A percentile compares a stretch with the other conserved stretches of the same genome.
Evolutionary conservation across 2,329 filamentous ascomycete species (phyloP).

Genomic region (Verticillium klebahnii): DNA sequence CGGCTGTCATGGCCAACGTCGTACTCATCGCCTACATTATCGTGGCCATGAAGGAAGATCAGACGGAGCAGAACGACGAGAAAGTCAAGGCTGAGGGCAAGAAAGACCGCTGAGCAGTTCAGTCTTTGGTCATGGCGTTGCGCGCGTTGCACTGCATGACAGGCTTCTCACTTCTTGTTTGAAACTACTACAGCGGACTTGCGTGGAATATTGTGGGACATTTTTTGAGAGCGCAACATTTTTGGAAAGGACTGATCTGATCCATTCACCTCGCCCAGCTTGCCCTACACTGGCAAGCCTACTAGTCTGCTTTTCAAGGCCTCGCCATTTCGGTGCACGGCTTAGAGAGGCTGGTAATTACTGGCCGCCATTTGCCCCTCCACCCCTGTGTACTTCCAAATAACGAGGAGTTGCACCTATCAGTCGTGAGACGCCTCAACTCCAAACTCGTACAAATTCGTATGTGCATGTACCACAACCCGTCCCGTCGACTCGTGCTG

Average conservation of each 20-base stretch:
- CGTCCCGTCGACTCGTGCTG: background rate
- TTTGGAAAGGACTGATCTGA: background rate
- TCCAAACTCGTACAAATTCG: slow-evolving; percentile 13
- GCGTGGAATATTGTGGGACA: no score
- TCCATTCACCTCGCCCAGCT: background rate
- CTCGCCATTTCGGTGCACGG: background rate
- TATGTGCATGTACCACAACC: slow-evolving; percentile 13
- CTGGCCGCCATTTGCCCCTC: background rate
- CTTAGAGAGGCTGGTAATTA: background rate
- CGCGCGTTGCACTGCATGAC: no score
- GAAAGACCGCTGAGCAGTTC: slow-evolving; percentile 38
- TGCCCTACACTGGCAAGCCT: background rate
- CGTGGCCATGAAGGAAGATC: slow-evolving; percentile 86
- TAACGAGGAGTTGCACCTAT: slow-evolving; percentile 1
- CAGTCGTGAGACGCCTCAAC: slow-evolving; percentile 6
- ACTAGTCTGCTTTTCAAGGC: background rate
- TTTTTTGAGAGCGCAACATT: no score
- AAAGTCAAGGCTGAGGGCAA: slow-evolving; percentile 39
- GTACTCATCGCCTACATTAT: slow-evolving; percentile 88
- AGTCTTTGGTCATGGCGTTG: background rate
- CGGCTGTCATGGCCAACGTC: slow-evolving; percentile 86
- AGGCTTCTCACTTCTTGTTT: no score
- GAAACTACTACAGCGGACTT: no score
- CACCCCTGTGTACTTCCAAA: background rate
- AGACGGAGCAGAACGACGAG: slow-evolving; percentile 40